phyloP scores from a whole-genome alignment of 352 stramenopile species.

The Thraustotheca clavata region DNA sequence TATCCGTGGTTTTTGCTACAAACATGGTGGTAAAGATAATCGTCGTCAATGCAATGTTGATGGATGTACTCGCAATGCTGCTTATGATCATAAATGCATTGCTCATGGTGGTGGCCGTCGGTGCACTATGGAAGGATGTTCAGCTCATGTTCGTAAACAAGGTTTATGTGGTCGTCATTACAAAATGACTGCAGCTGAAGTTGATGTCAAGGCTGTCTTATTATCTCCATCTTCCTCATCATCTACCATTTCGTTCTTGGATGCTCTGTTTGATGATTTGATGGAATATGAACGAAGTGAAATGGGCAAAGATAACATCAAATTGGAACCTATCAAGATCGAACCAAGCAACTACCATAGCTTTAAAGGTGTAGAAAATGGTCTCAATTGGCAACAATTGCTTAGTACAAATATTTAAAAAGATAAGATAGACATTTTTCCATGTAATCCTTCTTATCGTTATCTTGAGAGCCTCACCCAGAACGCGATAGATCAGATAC shows the following conservation, averaged over 20 bases:
- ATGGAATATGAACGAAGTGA: neutral
- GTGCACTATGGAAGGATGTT: constrained; percentile 10
- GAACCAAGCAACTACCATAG: too few species aligned
- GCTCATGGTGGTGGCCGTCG: constrained; percentile 10
- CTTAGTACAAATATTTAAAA: too few species aligned
- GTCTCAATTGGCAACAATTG: too few species aligned
- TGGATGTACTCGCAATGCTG: neutral
- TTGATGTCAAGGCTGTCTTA: neutral
- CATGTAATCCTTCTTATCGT: too few species aligned
- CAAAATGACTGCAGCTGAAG: neutral
- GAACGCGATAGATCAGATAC: too few species aligned
- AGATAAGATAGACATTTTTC: too few species aligned
- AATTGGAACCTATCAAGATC: neutral
- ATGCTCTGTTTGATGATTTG: neutral
- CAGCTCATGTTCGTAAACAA: neutral
- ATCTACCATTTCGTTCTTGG: neutral
- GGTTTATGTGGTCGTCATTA: constrained; percentile 5
- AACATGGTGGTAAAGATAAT: constrained; percentile 5
- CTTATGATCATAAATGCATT: constrained; percentile 2
- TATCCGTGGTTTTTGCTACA: constrained; percentile 9
- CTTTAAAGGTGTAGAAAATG: too few species aligned
- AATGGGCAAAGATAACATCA: neutral
- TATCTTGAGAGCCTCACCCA: too few species aligned
- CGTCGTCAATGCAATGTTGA: neutral
- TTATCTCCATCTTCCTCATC: neutral